Conservation (phyloP, 352 stramenopile species). For the Phytophthora pisi region DNA sequence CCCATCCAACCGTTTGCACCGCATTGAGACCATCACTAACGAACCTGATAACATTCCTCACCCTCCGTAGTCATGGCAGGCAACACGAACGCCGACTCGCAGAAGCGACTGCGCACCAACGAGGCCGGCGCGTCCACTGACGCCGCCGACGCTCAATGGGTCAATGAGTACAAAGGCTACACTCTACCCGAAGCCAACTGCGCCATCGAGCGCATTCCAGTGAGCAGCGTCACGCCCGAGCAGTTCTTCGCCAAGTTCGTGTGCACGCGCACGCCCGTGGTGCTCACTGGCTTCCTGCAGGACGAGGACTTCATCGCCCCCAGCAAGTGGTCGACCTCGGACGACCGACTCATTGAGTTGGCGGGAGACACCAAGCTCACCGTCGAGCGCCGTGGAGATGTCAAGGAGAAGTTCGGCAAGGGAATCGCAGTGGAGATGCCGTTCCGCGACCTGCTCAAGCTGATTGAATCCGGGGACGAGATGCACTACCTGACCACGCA, state of each 20-base stretch:
- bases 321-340: conserved; percentile 65
- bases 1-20: conserved; percentile 40
- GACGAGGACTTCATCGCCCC: conserved; percentile 60
- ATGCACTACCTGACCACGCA: conserved; percentile 92
- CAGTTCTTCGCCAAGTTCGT: conserved; percentile 85
- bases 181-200: conserved; percentile 48
- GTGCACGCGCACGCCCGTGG: conserved; percentile 77
- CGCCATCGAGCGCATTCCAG: conserved; percentile 56
- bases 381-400: conserved; percentile 76
- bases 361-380: conserved; percentile 73
- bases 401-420: conserved; percentile 81
- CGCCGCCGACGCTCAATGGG: conserved; percentile 20
- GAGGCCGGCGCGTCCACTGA: conserved; percentile 21
- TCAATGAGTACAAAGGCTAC: conserved; percentile 75
- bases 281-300: conserved; percentile 68
- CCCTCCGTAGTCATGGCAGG: conserved; percentile 19
- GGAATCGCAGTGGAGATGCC: conserved; percentile 87
- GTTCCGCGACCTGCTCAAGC: conserved; percentile 76
- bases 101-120: conserved; percentile 55
- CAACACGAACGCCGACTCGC: conserved; percentile 16
- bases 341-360: conserved; percentile 68
- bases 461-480: conserved; percentile 72
- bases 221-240: conserved; percentile 61
- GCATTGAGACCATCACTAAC: conserved; percentile 10
- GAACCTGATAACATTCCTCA: conserved; percentile 28